These are phyloP conservation scores for Penicillium waksmanii DNA, from an alignment of 495 filamentous ascomycete genomes.

Conservation along the genomic window DNA sequence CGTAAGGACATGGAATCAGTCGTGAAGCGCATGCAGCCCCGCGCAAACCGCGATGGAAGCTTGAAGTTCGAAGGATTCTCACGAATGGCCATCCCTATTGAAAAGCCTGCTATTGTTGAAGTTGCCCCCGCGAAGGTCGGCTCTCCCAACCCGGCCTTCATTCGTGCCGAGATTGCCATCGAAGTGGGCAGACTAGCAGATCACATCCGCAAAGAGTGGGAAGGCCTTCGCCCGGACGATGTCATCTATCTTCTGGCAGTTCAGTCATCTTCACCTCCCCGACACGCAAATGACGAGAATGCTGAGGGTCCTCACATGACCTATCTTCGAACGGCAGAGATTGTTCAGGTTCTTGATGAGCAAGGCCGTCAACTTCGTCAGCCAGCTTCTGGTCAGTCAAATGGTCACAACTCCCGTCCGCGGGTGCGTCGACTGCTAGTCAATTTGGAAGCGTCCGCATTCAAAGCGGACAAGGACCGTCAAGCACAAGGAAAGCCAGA, in stretches of 20 bases:
- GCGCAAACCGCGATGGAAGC: constrained; percentile 60
- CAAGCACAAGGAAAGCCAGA: constrained; percentile 67
- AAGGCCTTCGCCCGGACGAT: constrained; percentile 84
- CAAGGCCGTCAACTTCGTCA: constrained; percentile 78
- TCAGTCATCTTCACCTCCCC: constrained; percentile 49
- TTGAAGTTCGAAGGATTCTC: constrained; percentile 84
- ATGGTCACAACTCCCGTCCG: constrained; percentile 56
- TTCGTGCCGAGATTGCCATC: constrained; percentile 85
- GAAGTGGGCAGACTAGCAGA: constrained; percentile 80
- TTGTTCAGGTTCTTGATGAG: constrained; percentile 88
- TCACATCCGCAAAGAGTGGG: constrained; percentile 84
- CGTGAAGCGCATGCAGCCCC: constrained; percentile 78
- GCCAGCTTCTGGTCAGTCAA: constrained; percentile 48
- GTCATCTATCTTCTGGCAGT: constrained; percentile 86
- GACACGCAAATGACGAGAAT: constrained; percentile 54
- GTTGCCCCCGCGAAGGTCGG: constrained; percentile 84
- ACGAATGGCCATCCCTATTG: constrained; percentile 86
- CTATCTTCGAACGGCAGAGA: constrained; percentile 78
- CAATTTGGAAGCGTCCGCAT: constrained; percentile 77
- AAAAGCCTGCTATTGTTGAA: constrained; percentile 85
- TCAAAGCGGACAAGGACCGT: constrained; percentile 75
- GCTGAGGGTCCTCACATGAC: constrained; percentile 64
- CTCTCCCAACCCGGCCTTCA: constrained; percentile 78
- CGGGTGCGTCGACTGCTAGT: constrained; percentile 73
- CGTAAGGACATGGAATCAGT: constrained; percentile 85